These are phyloP conservation scores for Hanseniaspora gamundiae DNA, from an alignment of 1,139 yeast species.

Conservation along the genomic window DNA sequence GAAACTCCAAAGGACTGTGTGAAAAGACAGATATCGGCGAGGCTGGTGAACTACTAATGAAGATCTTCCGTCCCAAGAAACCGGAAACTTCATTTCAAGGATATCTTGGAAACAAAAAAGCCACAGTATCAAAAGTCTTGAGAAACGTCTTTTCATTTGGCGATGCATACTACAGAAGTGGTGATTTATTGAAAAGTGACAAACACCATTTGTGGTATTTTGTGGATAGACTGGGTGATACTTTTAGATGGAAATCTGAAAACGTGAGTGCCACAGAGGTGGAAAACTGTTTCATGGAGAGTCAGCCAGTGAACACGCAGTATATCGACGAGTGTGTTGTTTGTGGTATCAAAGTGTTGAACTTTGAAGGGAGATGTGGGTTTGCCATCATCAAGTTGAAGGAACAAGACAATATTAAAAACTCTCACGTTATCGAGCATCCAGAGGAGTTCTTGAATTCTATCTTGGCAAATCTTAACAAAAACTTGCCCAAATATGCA, in stretches of 20 bases:
- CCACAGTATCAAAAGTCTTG: slow-evolving; percentile 64
- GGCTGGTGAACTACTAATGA: slow-evolving; percentile 84
- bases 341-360: slow-evolving; percentile 78
- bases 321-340: slow-evolving; percentile 59
- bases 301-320: slow-evolving; percentile 22
- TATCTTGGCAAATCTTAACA: slow-evolving; percentile 31
- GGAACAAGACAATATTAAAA: slow-evolving; percentile 17
- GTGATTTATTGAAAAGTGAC: slow-evolving; percentile 70
- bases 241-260: slow-evolving; percentile 95
- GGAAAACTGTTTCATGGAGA: slow-evolving; percentile 48
- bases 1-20: slow-evolving; percentile 67
- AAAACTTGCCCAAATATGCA: slow-evolving; percentile 72
- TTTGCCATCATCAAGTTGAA: slow-evolving; percentile 62
- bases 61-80: slow-evolving; percentile 49
- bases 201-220: slow-evolving; percentile 63
- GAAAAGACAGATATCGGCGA: slow-evolving; percentile 39
- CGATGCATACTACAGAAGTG: slow-evolving; percentile 86
- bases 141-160: slow-evolving; percentile 69
- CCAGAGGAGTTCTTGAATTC: slow-evolving; percentile 20
- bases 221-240: slow-evolving; percentile 89
- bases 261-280: slow-evolving; percentile 92
- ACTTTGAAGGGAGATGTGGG: slow-evolving; percentile 94
- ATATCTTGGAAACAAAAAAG: slow-evolving; percentile 68
- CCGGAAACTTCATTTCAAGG: slow-evolving; percentile 78
- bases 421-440: background rate